Evolutionary conservation across 352 stramenopile species (phyloP), one percentile per base, ranked within the genome.

Genomic region (Phytophthora cactorum): DNA sequence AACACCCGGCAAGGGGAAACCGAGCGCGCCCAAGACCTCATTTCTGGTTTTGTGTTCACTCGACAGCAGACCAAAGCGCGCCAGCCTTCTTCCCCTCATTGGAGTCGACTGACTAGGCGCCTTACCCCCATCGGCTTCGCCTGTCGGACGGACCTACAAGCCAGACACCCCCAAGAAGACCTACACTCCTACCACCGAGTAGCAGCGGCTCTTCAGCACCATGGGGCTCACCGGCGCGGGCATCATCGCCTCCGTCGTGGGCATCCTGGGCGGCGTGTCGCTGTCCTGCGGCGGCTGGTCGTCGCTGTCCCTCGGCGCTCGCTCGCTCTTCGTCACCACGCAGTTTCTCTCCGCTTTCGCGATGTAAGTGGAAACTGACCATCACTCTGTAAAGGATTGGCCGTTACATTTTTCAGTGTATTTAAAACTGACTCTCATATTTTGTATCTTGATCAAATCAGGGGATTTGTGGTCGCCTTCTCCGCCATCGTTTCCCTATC

Each of bases 261-360:
- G 84, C 65, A 84, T 92, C 70, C 58, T 94, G 29, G 85, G 88
- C 73, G 88, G 88, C 38, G 70, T 96, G 53, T 93, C 85, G 74
- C 75, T 93, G n/a, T 78, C 86, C n/a, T 93, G 92, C 51, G 88
- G 83, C 68, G 88, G 88, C 28, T 96, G 88, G 88, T 96, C 88
- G 49, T 81, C 86, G 59, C 78, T 96, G 22, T 95, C 86, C 28
- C 82, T 96, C 58, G 88, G 88, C 68, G 84, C 86, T 14, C 86
- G 87, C 61, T 94, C 88, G 47, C 81, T 96, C 60, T 96, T 94
- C 59, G 72, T 88, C 3, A 84, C 84, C 2, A 92, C 88, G 58
- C 88, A 96, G 63, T 91, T 92, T 64, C 44, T 94, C 53, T 96
- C 88, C 11, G 76, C 73, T 46, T 94, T 95, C 69, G 79, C 79